Base-by-base conservation (phyloP, 2,329 filamentous ascomycete species). In the Tolypocladium paradoxum region DNA sequence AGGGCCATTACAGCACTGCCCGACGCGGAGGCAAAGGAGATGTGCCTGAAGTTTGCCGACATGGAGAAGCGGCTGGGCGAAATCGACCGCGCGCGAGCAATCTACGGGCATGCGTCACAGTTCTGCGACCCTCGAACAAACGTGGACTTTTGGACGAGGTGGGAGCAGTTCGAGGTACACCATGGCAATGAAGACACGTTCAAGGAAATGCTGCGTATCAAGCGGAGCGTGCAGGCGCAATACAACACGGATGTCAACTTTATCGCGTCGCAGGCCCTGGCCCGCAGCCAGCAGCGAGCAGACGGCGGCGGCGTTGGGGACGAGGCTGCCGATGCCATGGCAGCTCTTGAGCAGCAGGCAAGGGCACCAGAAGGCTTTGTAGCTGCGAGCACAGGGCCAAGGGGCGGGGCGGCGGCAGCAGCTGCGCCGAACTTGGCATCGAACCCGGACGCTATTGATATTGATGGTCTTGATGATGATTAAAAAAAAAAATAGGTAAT, bases 171-270 rank as follows among this genome's bases (percentile, higher is more conserved):
- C 69, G 95, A 99, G 71, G 90, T 97, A 24, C 88, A 95, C 68
- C 93, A 99, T 65, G 93, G 93, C 59, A 99, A 99, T 71, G 95
- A 99, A 69, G 93, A 99, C 68, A 99, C 95, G 0, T 99, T 95
- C 78, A 96, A 96, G 75, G 93, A 99, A 68, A 99, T 99, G 93
- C 77, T 97, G 57, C 85, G 93, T 33, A 90, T 99, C 76, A 99
- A 97, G 78, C 79, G 93, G 67, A 96, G 90, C 70, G 93, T 99
- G 14, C 90, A 96, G 70, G 92, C 93, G 51, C 89, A 96, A 73
- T 99, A 95, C 77, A 97, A 97, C 66, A 99, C 95, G 46, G 93
- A 99, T 65, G 92, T 99, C 76, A 95, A 91, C 68, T 99, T 96
- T 65, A 96, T 99, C 69, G 93, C 93, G 11, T 95, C 90, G 6